Evolutionary conservation across 2,329 filamentous ascomycete species (phyloP), one percentile per base, ranked within the genome.

Genomic region (Verticillium alfalfae): DNA sequence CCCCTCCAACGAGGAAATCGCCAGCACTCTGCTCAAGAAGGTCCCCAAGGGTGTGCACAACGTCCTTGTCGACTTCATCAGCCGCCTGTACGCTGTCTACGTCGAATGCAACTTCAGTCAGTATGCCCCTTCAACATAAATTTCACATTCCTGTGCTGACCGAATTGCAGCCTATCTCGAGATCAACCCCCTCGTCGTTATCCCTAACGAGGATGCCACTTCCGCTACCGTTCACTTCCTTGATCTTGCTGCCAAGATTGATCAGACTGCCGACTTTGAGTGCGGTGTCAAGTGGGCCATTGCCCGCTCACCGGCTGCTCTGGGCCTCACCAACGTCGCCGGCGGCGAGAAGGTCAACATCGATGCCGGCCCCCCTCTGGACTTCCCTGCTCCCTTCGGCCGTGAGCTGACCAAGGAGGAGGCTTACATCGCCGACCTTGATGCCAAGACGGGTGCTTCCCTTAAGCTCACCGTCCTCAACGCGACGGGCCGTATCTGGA

Each of bases 211-310:
- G 68, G 88, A 93, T 71, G 90, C 86, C 75, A 98, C 94, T 69
- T 97, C 93, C 63, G 95, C 95, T 62, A 90, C 93, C 52, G 95
- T 99, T 60, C 87, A 97, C 87, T 99, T 99, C 88, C 88, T 99
- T 70, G 95, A 99, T 83, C 85, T 99, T 76, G 95, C 95, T 71
- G 95, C 95, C 76, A 99, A 99, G 88, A 84, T 99, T 66, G 95
- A 99, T 78, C 95, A 99, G 84, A 99, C 95, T 66, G 95, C 95
- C 70, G 95, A 99, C 81, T 98, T 98, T 75, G 95, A 99, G 84
- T 99, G 95, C 73, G 95, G 95, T 84, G 92, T 92, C 69, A 99
- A 99, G 83, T 99, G 95, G 95, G 95, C 95, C 68, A 88, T 98
- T 80, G 95, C 95, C 66, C 91, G 95, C 72, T 93, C 92, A 67